Conservation (phyloP, 208 protist genomes). For the Herpetomonas samuelpessoai region DNA sequence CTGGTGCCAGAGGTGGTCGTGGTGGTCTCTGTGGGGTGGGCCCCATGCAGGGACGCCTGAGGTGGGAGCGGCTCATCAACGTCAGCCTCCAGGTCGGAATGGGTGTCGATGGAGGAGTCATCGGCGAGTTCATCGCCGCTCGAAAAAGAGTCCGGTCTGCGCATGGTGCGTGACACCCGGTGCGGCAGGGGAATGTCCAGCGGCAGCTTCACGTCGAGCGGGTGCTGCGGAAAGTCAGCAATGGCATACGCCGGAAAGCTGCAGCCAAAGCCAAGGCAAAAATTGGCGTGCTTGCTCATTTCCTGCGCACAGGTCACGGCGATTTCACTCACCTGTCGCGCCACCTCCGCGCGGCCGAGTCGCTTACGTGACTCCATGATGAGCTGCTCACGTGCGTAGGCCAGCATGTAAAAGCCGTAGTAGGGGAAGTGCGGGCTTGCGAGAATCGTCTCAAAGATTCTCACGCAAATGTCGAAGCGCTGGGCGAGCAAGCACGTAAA, state of each 20-base stretch:
- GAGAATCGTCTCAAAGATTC: not conserved
- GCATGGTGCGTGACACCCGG: too few species aligned
- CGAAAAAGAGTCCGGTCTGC: too few species aligned
- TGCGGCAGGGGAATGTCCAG: too few species aligned
- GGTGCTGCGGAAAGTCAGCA: not conserved
- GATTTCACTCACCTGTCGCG: constrained; percentile 19
- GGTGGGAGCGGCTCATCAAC: not conserved
- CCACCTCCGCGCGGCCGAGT: constrained; percentile 13
- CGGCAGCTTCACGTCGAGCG: too few species aligned
- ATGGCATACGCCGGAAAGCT: not conserved
- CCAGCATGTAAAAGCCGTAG: constrained; percentile 2
- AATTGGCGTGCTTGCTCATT: not conserved
- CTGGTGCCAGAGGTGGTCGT: too few species aligned
- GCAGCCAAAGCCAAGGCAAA: not conserved
- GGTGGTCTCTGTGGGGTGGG: too few species aligned
- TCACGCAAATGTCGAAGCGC: constrained; percentile 12
- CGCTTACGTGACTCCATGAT: constrained; percentile 9
- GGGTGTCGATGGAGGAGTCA: not conserved
- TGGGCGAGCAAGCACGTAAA: constrained; percentile 17
- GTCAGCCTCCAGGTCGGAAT: not conserved
- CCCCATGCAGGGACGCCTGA: too few species aligned
- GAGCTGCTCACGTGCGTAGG: constrained; percentile 7
- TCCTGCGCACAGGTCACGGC: constrained; percentile 9
- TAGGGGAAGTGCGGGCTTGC: constrained; percentile 8
- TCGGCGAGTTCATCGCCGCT: not conserved